Base-by-base conservation (phyloP, 805 yeast species). In the Jamesozyma rosinii region DNA sequence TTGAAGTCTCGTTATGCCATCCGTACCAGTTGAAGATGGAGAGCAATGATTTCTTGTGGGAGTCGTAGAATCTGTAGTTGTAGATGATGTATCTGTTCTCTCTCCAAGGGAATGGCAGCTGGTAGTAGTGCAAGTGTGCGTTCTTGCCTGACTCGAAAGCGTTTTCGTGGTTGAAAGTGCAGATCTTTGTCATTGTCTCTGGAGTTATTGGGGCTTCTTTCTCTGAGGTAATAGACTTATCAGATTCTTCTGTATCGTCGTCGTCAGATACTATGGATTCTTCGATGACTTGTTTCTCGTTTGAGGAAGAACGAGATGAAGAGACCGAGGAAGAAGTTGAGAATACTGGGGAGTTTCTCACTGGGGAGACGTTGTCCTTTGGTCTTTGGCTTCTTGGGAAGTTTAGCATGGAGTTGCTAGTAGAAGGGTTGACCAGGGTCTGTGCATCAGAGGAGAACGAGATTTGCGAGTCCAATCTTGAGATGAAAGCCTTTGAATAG, bases 31-130 rank as follows among this genome's bases (percentile, higher is more conserved):
- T 59, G 59, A 57, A 77, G 72, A 88, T 67, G 38, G 89, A 76
- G 46, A 69, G 62, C 26, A 82, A 41, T 50, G 92, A 82, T 43
- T 74, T 71, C 5, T 55, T 26, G 57, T 82, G 88, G 34, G 75
- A 72, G 44, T 75, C 67, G 48, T 82, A 79, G 64, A 90, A 92
- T 47, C 97, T 69, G 66, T 90, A 92, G 2, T 97, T 97, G 43
- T 76, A 68, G 18, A 83, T 69, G 45, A 92, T 85, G 61, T 75
- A 88, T 45, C 87, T 79, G 65, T 92, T 90, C 64, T 89, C 97
- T 56, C 95, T 75, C 95, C 96, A 90, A 38, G 83, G 86, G 51
- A 81, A 76, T 2, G 98, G 98, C 35, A 90, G 68, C 61, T 90
- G 95, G 57, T 84, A 86, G 61, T 81, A 85, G 51, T 86, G 87